Evolutionary conservation across 2,329 filamentous ascomycete genomes (phyloP), one percentile per base, ranked within the genome.

Genomic region (Aureobasidium sp.): DNA sequence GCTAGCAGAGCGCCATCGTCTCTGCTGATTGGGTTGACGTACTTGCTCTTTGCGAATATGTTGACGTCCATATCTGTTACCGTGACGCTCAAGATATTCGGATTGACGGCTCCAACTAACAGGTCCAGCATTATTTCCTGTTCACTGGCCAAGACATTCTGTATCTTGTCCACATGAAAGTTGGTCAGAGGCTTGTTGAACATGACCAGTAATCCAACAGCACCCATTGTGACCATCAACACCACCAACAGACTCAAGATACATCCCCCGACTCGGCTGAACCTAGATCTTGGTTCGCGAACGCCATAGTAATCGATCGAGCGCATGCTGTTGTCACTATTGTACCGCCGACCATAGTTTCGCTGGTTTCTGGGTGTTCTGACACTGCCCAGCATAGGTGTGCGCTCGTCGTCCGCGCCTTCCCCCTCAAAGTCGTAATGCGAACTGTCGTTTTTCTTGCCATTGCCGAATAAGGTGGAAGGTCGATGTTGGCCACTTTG

Each of bases 121-220:
- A 98, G 73, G 68, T 98, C 91, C 63, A 97, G 80, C 81, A 98
- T 95, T 37, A 98, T 79, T 66, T 97, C 90, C 67, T 95, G 88
- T 68, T 95, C 88, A 62, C 88, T 95, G 2, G 90, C 90, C 44
- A 97, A 79, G 21, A 98, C 89, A 60, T 95, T 94, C 62, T 86
- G 82, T 60, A 98, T 89, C 58, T 85, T 84, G 53, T 85, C 75
- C 39, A 97, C 81, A 58, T 85, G 77, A 55, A 97, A 86, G 58
- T 87, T 82, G 22, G 81, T 79, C 42, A 98, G 79, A 6, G 90
- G 88, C 64, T 95, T 90, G 25, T 90, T 95, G 17, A 90, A 91
- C 40, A 90, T 88, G 69, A 96, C 86, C 70, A 96, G 83, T 68
- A 97, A 93, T 19, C 86, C 88, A 32, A 93, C 84, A 8, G 88